These are phyloP conservation scores for Blastobotrys capitulatus DNA, from an alignment of 1,139 yeast species.

Conservation along the genomic window DNA sequence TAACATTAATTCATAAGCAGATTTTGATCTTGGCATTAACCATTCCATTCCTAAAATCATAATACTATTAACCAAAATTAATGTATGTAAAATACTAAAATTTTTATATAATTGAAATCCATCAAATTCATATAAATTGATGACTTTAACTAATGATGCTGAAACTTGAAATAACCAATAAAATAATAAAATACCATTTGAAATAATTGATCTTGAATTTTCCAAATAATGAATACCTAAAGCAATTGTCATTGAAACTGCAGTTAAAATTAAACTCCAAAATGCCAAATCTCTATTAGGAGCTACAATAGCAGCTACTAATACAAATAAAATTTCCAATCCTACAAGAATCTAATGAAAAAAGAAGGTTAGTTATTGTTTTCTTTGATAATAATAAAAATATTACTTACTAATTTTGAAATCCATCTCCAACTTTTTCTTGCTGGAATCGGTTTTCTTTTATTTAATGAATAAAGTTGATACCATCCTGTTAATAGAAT, in stretches of 20 bases:
- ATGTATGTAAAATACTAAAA: conserved; percentile 36
- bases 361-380: background rate
- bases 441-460: conserved; percentile 27
- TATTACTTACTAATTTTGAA: conserved; percentile 36
- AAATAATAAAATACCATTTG: conserved; percentile 64
- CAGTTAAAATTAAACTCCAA: conserved; percentile 39
- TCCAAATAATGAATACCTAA: conserved; percentile 64
- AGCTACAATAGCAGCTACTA: conserved; percentile 28
- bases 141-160: conserved; percentile 38
- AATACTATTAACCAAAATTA: conserved; percentile 47
- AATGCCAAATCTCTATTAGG: conserved; percentile 32
- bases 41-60: conserved; percentile 52
- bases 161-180: conserved; percentile 65
- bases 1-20: conserved; percentile 39
- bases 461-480: conserved; percentile 35
- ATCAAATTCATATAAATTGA: conserved; percentile 48
- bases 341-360: conserved; percentile 33
- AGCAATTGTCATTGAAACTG: conserved; percentile 46
- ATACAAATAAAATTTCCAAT: conserved; percentile 37
- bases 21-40: conserved; percentile 43
- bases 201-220: conserved; percentile 54
- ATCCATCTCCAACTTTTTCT: conserved; percentile 38
- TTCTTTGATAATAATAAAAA: background rate
- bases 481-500: conserved; percentile 50
- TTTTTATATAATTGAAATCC: conserved; percentile 29